Base-by-base conservation (phyloP, 176 grass and related monocot genomes). In the Eragrostis curvula region DNA sequence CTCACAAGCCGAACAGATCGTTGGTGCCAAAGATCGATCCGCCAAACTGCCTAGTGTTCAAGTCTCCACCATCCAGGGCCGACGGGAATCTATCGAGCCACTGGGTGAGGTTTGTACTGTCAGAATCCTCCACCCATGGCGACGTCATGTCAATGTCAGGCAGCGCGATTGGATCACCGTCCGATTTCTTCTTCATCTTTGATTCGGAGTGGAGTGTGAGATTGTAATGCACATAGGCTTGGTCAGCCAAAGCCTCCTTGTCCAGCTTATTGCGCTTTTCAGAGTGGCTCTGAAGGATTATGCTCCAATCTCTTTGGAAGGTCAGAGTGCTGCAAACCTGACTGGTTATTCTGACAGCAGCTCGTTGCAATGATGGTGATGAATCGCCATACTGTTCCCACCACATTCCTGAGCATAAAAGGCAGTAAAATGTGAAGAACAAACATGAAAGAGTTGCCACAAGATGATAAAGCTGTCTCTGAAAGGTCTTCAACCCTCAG, bases 311-410 rank as follows among this genome's bases (percentile, higher is more conserved):
- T 77, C 87, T 94, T 42, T 95, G 84, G 56, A 92, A 89, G 5
- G 88, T 93, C 64, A 79, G 84, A 15, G 86, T 93, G 83, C 96
- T 95, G 84, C 96, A 95, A 66, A 98, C 96, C 77, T 98, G 93
- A 66, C 93, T 98, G 23, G 92, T 87, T 89, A 98, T 86, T 84
- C 96, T 93, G 8, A 95, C 93, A 11, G 96, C 96, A 32, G 83
- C 83, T 23, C 83, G 84, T 74, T 98, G 93, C 32, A 98, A 63
- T 25, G 90, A 87, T 6, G 92, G 92, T 20, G 93, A 85, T 66
- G 92, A 95, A 88, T 95, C 93, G 0, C 96, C 96, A 2, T 98
- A 98, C 73, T 98, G 90, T 85, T 98, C 92, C 96, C 96, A 95
- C 93, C 96, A 98, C 85, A 95, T 98, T 36, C 96, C 93, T 98